Base-by-base conservation (phyloP, 2,329 filamentous ascomycete genomes). In the Penicillium nordicum region DNA sequence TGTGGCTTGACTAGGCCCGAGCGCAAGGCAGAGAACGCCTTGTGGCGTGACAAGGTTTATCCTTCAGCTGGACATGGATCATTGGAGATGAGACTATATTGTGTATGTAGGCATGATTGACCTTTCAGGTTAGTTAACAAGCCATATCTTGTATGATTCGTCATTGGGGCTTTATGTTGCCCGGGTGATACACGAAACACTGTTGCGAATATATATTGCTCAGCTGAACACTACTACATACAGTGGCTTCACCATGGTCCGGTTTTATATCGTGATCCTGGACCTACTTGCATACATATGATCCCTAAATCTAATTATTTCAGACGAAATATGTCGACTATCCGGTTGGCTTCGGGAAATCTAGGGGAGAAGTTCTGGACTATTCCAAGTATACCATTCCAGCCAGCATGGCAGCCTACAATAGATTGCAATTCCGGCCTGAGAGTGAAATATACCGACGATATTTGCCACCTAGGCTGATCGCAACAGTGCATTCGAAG, bases 1-100 rank as follows among this genome's bases (percentile, higher is more conserved):
- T 57, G 53, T 58, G 59, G 57, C 57, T 54, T 55, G 14, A 46
- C 25, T 21, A 14, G 63, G 56, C 27, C 63, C 34, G 56, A 57
- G 63, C 63, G 62, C 60, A 63, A 65, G 63, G 63, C 63, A 59
- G 60, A 64, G n/a, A 40, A 29, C 42, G 47, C 55, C 44, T 59
- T 52, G 48, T 48, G 57, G 14, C 14, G 5, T 32, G n/a, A 27
- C 44, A 41, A 57, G 51, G 55, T 49, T 58, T 55, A 10, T 41
- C 25, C 46, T 45, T 51, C 62, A 58, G 56, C 58, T 57, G 56
- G 47, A 40, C 44, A 59, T 40, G 60, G 50, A 23, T 36, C 18
- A n/a, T 40, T 41, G 16, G 23, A 34, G 36, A n/a, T n/a, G 48
- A 21, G 25, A 27, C 25, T 27, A 27, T 27, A 50, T 30, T 29